A percentile compares a stretch with the other conserved stretches of the same genome.
Conservation (phyloP, 192 early-diverging fungal genomes). For the Mortierella antarctica region DNA sequence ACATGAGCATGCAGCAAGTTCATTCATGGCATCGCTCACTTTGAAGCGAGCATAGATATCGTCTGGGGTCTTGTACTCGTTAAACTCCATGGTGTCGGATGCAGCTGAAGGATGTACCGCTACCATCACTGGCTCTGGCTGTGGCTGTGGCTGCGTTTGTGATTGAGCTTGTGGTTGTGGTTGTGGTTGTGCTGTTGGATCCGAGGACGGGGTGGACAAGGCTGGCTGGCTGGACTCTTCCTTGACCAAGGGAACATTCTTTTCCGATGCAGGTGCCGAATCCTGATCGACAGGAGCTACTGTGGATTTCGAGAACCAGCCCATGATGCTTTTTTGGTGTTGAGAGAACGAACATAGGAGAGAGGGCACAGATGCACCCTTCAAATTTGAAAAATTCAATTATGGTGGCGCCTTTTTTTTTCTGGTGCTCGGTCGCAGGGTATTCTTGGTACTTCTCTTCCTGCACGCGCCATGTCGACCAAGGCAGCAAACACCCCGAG, state of each 20-base stretch:
- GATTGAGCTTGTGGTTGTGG: conserved; percentile 10
- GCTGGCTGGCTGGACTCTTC: neutral
- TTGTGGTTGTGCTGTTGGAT: neutral
- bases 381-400: too few species aligned
- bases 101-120: neutral
- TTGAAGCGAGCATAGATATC: conserved; percentile 35
- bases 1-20: conserved; percentile 41
- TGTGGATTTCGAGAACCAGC: conserved; percentile 49
- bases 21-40: conserved; percentile 41
- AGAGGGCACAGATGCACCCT: too few species aligned
- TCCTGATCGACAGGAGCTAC: neutral
- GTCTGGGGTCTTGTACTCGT: conserved; percentile 40
- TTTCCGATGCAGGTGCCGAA: neutral
- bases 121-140: neutral
- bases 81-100: conserved; percentile 11
- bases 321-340: conserved; percentile 12
- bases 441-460: too few species aligned
- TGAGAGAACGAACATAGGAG: too few species aligned
- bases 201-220: neutral
- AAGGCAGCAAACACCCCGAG: neutral
- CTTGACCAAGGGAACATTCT: neutral
- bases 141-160: neutral
- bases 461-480: neutral
- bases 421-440: too few species aligned
- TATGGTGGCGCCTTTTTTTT: too few species aligned